These are phyloP conservation scores for Perkinsus olseni DNA, from an alignment of 169 alveolate species.

Conservation along the genomic window DNA sequence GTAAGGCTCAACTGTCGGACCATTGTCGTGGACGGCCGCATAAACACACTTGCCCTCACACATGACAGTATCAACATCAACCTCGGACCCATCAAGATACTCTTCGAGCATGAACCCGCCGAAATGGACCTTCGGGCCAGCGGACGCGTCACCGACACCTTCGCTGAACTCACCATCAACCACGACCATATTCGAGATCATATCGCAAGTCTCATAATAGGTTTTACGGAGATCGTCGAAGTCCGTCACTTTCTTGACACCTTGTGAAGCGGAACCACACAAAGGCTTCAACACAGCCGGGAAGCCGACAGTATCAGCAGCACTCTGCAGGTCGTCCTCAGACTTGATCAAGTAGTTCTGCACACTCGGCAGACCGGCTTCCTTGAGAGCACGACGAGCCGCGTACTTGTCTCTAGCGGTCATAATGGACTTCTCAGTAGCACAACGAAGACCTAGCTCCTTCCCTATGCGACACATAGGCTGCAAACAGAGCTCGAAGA, in stretches of 20 bases:
- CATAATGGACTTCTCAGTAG: background rate
- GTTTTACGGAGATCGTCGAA: background rate
- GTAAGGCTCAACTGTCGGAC: background rate
- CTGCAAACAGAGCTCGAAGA: background rate
- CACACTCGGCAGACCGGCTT: background rate
- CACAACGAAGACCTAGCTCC: background rate
- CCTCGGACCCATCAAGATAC: background rate
- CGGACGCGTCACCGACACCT: background rate
- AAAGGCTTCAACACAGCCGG: background rate
- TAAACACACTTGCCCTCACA: background rate
- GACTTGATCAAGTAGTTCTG: background rate
- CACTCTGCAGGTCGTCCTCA: background rate
- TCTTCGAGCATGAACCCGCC: background rate
- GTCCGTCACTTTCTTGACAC: background rate
- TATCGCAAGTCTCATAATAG: background rate
- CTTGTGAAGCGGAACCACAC: background rate
- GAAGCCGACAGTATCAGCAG: background rate
- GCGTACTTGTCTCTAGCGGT: background rate
- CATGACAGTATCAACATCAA: background rate
- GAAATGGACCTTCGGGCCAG: background rate
- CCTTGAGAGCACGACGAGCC: background rate
- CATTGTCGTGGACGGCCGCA: background rate
- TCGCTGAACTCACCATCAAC: background rate
- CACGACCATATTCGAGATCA: background rate
- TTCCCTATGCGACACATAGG: background rate